Evolutionary conservation across 225 moss, liverwort and hornwort species (phyloP), one percentile per base, ranked within the genome.

Genomic region (Ulota crispa): DNA sequence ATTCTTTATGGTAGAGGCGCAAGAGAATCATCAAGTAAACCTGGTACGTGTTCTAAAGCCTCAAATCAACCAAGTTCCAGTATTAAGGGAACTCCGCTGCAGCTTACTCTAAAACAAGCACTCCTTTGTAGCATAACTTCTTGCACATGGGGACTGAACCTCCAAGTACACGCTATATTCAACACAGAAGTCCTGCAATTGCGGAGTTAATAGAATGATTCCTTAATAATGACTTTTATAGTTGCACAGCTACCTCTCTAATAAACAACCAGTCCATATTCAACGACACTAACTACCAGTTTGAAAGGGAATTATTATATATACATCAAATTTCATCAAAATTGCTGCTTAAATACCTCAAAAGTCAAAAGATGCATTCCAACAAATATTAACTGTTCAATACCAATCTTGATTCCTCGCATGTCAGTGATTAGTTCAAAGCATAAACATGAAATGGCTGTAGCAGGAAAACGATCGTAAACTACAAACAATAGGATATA

Each of bases 41-140:
- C 77, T 83, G 66, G 41, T 61, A 27, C 20, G 70, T 66, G 15
- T 77, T 72, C 64, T 41, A 66, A 72, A 72, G 72, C 67, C 66
- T 72, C 72, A 80, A 20, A 72, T 66, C 80, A 76, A 75, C 69
- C 74, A 78, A 74, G 34, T 79, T 64, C 78, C 60, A 81, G 34
- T 43, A 68, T 19, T 54, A 53, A 30, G 61, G 71, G 13, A 18
- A 82, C 73, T 81, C 81, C 61, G 37, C 47, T 56, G 75, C 56
- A 85, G 32, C 75, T 55, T 26, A 68, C 19, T 79, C 79, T 70
- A 75, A 57, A 64, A 59, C 55, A 54, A 81, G 26, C 53, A 77
- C 20, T 67, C 43, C 64, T 79, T 50, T 50, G 13, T 13, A 79
- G 69, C 56, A 64, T 24, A 70, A 80, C 37, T 30, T 70, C 78